Evolutionary conservation across 2,329 filamentous ascomycete genomes (phyloP), one percentile per base, ranked within the genome.

Genomic region (Fusarium burgessii): DNA sequence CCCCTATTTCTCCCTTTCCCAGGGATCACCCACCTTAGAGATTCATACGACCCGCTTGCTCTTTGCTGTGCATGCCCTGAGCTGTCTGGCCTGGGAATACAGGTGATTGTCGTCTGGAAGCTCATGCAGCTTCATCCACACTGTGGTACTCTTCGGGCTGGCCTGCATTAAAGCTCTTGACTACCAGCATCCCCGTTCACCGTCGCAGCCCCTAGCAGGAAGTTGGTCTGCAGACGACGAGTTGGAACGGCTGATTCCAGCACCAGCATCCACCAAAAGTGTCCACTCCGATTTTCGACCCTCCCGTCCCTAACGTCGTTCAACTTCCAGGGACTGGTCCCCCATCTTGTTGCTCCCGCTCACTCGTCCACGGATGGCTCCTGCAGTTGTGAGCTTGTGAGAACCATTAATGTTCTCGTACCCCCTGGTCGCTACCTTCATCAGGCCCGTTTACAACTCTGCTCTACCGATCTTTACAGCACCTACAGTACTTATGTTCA

Each of bases 331-430:
- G 64, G 59, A 72, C 68, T 58, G 40, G 52, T 36, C 35, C 69
- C 57, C 66, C 69, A 72, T 72, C 68, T 71, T 40, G 27, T 63
- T 58, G 61, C 50, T 72, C 65, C 62, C 45, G 64, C 56, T 66
- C 69, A 66, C 69, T 71, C 54, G 52, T 70, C 52, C 52, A 55
- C 60, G 56, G 52, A 62, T 72, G 69, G 65, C 54, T 72, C 69
- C 68, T 56, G 43, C 52, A 59, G 58, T 66, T 43, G 61, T 57
- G 66, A 72, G 67, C 70, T 58, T 70, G 69, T 70, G 69, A 72
- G 52, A 56, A 52, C 69, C 56, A 57, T 65, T 57, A 52, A 66
- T 55, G 36, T 55, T 70, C 62, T 63, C 33, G 51, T 42, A 67
- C 61, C 69, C 69, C 70, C 70, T 69, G 69, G 65, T 62, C 46